Percentiles rank a stretch among this genome's conserved stretches.
phyloP scores from a whole-genome alignment of 768 basidiomycete species.

The Suillus sp. region DNA sequence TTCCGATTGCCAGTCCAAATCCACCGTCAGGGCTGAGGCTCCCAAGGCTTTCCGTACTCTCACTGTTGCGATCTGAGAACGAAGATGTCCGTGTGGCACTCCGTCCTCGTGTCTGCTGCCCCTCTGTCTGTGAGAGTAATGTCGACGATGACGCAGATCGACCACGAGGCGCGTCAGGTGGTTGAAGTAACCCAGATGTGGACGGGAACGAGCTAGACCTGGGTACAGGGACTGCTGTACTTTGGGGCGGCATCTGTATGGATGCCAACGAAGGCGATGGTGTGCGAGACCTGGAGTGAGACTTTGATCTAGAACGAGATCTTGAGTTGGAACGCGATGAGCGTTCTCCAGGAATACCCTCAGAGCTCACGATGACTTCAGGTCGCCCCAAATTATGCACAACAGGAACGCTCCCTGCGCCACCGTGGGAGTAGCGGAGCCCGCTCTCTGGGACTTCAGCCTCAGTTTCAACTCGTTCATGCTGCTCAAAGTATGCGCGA shows the following conservation, averaged over 20 bases:
- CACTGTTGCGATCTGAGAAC: constrained; percentile 52
- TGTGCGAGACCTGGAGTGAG: constrained; percentile 46
- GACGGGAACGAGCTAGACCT: constrained; percentile 20
- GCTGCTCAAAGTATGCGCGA: constrained; percentile 19
- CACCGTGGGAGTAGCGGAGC: constrained; percentile 19
- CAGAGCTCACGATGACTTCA: constrained; percentile 39
- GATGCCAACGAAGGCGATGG: constrained; percentile 41
- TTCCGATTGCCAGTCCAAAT: constrained; percentile 25
- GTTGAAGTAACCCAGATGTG: constrained; percentile 27
- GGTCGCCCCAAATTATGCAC: constrained; percentile 23
- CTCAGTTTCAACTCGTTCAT: constrained; percentile 22
- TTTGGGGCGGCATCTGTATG: constrained; percentile 17
- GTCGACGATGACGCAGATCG: constrained; percentile 39
- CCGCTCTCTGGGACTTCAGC: constrained; percentile 18
- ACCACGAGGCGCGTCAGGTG: constrained; percentile 29
- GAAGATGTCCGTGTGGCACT: constrained; percentile 57
- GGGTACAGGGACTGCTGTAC: constrained; percentile 14
- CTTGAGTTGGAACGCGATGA: constrained; percentile 34
- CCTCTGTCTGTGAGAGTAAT: constrained; percentile 34
- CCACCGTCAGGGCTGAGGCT: constrained; percentile 43
- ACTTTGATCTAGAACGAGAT: constrained; percentile 35
- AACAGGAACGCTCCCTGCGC: constrained; percentile 19
- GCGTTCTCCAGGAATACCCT: constrained; percentile 35
- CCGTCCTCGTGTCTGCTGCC: constrained; percentile 47
- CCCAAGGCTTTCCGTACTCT: constrained; percentile 39